Evolutionary conservation across 164 flowering plant genomes (phyloP), one percentile per base, ranked within the genome.

Genomic region (Cinnamomum micranthum): DNA sequence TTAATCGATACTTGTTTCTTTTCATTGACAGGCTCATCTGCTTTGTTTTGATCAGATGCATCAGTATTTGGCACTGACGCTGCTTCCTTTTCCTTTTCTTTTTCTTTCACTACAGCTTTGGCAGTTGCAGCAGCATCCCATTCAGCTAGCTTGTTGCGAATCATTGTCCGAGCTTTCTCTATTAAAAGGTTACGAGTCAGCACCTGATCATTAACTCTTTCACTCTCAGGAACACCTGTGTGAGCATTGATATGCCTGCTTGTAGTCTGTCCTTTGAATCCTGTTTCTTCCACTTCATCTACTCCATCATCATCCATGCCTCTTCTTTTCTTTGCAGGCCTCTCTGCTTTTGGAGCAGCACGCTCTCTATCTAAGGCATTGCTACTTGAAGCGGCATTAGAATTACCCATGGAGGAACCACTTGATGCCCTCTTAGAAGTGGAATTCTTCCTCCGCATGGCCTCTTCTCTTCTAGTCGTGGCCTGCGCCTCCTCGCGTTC

Each of bases 401-500:
- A 50, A 47, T 35, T 14, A 12, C 73, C 79, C 15, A 72, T 19
- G 64, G 76, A 65, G 19, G 78, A 79, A 70, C 69, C 75, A 74
- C 79, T 70, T 12, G 65, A 65, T 2, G 58, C 63, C 82, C 81
- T 84, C 81, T 80, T 90, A 25, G 89, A 72, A 64, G 27, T 74
- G 71, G 78, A 41, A 68, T 79, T 79, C 85, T 87, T 91, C 80
- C 83, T 84, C 65, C 80, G 80, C 78, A 81, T 66, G 14, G 86
- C 82, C 77, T 81, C 81, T 41, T 41, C 47, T 7, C 47, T 41
- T 41, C 47, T 89, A 25, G 82, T 82, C 12, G 92, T 91, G 70
- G 92, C 88, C 78, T 88, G 87, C 10, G 91, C 88, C 80, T 87
- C 91, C 81, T 89, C 92, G 3, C 91, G 86, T 50, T 87, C 88